Base-by-base conservation (phyloP, 2,329 filamentous ascomycete species). In the Neofusicoccum kwambonambiense region DNA sequence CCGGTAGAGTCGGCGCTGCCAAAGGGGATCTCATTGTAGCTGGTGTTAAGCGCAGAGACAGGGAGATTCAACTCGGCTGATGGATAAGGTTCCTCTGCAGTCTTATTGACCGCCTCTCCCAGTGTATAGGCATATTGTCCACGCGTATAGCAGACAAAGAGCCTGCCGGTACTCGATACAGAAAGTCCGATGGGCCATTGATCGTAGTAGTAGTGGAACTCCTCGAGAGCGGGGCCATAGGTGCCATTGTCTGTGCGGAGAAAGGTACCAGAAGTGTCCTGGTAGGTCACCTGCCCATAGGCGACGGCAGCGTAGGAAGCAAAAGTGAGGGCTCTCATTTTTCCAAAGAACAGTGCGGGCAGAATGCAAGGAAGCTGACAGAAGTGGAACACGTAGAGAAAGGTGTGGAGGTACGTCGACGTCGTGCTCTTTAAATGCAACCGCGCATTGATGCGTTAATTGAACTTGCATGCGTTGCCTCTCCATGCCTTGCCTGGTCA, bases 111-210 rank as follows among this genome's bases (percentile, higher is more conserved):
- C 11, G 81, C 76, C 52, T 81, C 80, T 5, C 81, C 81, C 3
- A 84, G 74, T 0, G 81, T 84, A 69, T 81, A 84, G 8, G 71
- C 68, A 67, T 82, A 81, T 31, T 71, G 70, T 12, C 81, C 81
- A 7, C 81, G 77, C 3, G 81, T 82, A 69, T 83, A 84, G 66
- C 81, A 82, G 22, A 79, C 81, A 67, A 85, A 84, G 67, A 79
- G 80, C 42, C 82, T 78, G 4, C 82, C 82, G 1, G 74, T 78
- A 0, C 76, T 76, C 3, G 83, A 84, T 11, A 84, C 80, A 11
- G 83, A 79, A 56, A 84, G 81, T 6, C 82, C 76, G 34, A 79
- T 80, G 9, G 73, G 80, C 76, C 78, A 84, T 70, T 83, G 75
- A 66, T 82, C 78, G 56, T 80, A 77, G 66, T 81, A 83, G 12